Base-by-base conservation (phyloP, 495 filamentous ascomycete genomes). In the Xylaria acuta region DNA sequence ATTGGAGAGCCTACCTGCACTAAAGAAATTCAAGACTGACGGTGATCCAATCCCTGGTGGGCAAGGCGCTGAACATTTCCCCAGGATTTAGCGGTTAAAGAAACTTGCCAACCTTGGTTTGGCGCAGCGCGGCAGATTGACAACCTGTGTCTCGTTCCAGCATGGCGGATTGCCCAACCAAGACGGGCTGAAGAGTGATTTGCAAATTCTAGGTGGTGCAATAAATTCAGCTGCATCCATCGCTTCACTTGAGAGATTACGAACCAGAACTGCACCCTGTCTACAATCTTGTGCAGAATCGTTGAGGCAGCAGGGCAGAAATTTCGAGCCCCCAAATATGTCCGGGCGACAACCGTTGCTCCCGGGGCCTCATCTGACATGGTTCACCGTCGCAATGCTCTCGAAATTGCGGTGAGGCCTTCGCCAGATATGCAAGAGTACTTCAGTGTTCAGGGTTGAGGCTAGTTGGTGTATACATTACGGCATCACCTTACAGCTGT, bases 71-170 rank as follows among this genome's bases (percentile, higher is more conserved):
- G 67, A 47, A 27, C 22, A 54, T 69, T 69, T 69, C 67, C 67
- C 67, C 67, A 62, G 67, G 54, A 69, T 69, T 62, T 62, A 69
- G 56, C 67, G 67, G 56, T 69, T 69, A 60, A 59, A 69, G 67
- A 69, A 69, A 47, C 67, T 49, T 47, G 67, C 67, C 67, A 34
- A 69, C 67, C 54, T 59, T 62, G 54, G 67, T 62, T 69, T 69
- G 67, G 67, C 43, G 67, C 51, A 67, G 47, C 41, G 54, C 67
- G 67, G 67, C 67, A 69, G 67, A 69, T 69, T 59, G 67, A 69
- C 67, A 43, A 22, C 65, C 65, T 54, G n/a, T 56, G 49, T 56
- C 47, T 67, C 49, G 49, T 67, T 56, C 65, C 65, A 56, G 49
- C 65, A 56, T 49, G 65, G 65, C 51, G 65, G 65, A 69, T 69